A percentile compares a stretch with the other conserved stretches of the same genome.
These are phyloP conservation scores for Mrakia frigida DNA, from an alignment of 768 basidiomycete genomes.

Conservation along the genomic window DNA sequence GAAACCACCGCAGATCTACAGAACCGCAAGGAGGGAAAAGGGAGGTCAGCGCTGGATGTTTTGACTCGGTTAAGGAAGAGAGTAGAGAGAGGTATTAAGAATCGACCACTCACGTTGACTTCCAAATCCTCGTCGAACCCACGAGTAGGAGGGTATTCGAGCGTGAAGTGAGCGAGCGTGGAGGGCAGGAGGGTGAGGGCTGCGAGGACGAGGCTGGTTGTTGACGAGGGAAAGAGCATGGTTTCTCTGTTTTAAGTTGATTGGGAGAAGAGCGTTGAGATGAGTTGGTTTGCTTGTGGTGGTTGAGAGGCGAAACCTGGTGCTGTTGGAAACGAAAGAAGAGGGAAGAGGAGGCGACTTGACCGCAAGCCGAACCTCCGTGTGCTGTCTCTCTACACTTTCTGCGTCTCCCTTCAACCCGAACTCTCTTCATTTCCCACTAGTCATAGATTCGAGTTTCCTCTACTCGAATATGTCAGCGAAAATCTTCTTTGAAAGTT, in stretches of 20 bases:
- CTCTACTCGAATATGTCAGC: too few species aligned
- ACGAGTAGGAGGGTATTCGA: slow-evolving; percentile 67
- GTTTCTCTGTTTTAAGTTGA: not conserved
- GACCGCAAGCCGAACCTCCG: too few species aligned
- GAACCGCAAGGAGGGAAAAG: not conserved
- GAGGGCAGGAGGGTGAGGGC: slow-evolving; percentile 40
- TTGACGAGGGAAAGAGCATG: slow-evolving; percentile 27
- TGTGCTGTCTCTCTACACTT: too few species aligned
- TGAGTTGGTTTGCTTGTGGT: not conserved
- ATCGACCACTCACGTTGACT: slow-evolving; percentile 37
- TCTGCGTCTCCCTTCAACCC: too few species aligned
- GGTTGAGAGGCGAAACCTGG: too few species aligned
- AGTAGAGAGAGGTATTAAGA: not conserved
- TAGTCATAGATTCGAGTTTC: too few species aligned
- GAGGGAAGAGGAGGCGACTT: too few species aligned
- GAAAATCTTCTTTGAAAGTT: too few species aligned
- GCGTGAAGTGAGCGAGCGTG: slow-evolving; percentile 69
- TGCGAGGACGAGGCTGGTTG: slow-evolving; percentile 40
- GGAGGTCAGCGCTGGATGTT: not conserved
- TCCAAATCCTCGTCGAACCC: slow-evolving; percentile 59
- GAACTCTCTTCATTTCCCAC: too few species aligned
- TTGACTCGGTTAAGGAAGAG: not conserved
- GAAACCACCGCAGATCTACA: slow-evolving; percentile 58
- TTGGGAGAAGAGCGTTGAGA: not conserved
- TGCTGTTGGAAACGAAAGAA: too few species aligned